Base-by-base conservation (phyloP, 768 basidiomycete genomes). In the Pisolithus albus region DNA sequence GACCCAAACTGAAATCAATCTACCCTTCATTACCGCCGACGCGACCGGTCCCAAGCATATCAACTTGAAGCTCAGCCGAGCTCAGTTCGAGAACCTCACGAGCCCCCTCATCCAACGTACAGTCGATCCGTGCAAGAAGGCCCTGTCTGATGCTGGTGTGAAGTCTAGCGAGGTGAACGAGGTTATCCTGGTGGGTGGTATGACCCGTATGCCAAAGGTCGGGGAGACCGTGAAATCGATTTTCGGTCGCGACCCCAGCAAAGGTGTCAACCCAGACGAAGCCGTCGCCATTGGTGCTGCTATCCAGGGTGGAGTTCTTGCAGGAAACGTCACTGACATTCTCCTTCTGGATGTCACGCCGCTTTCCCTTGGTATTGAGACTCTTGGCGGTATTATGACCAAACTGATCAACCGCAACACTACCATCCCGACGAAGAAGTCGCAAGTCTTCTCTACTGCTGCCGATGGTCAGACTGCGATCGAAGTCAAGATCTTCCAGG, bases 381-480 rank as follows among this genome's bases (percentile, higher is more conserved):
- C 95, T 10, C 91, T 97, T 56, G 94, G 96, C 59, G 96, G 96
- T 64, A 97, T 99, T 72, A 98, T 99, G 92, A 98, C 95, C 58
- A 95, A 97, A 72, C 82, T 99, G 41, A 99, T 99, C 73, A 86
- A 79, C 65, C 88, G 96, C 53, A 99, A 99, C 77, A 99, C 96
- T 10, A 98, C 96, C 52, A 98, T 98, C 72, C 96, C 96, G 5
- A 97, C 95, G 60, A 99, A 99, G 81, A 99, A 99, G 81, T 93
- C 92, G 0, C 95, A 98, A 70, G 88, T 87, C 41, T 98, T 99
- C 81, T 98, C 95, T 4, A 99, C 96, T 15, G 95, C 96, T 38
- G 95, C 95, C 37, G 96, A 99, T 56, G 95, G 96, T 48, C 96
- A 99, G 73, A 95, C 89, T n/a, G 94, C 95, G 36, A 97, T 99